Percentiles rank a stretch among this genome's conserved stretches.
These are phyloP conservation scores for Alternaria alternata DNA, from an alignment of 2,329 filamentous ascomycete genomes.

Conservation along the genomic window DNA sequence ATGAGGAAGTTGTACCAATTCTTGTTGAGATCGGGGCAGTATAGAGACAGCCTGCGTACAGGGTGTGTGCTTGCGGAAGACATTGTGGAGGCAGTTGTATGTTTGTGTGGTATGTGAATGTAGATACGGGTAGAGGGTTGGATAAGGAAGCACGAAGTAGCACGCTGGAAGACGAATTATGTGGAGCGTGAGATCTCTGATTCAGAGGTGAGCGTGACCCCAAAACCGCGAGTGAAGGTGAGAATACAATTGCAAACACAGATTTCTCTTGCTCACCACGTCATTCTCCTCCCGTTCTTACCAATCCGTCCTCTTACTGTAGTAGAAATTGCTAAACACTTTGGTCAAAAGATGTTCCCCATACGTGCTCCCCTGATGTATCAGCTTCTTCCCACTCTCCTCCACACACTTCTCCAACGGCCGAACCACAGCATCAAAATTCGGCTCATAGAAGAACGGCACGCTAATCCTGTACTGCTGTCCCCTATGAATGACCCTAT, in stretches of 20 bases:
- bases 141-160: background rate
- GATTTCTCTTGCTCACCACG: background rate
- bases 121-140: background rate
- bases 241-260: background rate
- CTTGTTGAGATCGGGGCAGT: background rate
- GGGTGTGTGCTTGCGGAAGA: background rate
- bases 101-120: background rate
- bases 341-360: slow-evolving; percentile 55
- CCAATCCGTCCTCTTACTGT: slow-evolving; percentile 39
- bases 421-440: slow-evolving; percentile 52
- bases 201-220: background rate
- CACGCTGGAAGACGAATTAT: background rate
- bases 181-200: background rate
- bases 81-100: background rate
- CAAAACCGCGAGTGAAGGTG: background rate
- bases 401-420: slow-evolving; percentile 51
- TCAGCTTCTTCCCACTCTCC: slow-evolving; percentile 37
- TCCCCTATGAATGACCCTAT: slow-evolving; percentile 56
- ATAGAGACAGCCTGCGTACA: background rate
- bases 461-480: slow-evolving; percentile 53
- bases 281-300: slow-evolving; percentile 2
- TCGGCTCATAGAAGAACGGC: slow-evolving; percentile 61
- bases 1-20: background rate
- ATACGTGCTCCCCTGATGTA: slow-evolving; percentile 50
- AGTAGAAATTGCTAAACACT: slow-evolving; percentile 54